phyloP scores from a whole-genome alignment of 2,329 filamentous ascomycete species.

The Pseudopyrenochaeta lycopersici region DNA sequence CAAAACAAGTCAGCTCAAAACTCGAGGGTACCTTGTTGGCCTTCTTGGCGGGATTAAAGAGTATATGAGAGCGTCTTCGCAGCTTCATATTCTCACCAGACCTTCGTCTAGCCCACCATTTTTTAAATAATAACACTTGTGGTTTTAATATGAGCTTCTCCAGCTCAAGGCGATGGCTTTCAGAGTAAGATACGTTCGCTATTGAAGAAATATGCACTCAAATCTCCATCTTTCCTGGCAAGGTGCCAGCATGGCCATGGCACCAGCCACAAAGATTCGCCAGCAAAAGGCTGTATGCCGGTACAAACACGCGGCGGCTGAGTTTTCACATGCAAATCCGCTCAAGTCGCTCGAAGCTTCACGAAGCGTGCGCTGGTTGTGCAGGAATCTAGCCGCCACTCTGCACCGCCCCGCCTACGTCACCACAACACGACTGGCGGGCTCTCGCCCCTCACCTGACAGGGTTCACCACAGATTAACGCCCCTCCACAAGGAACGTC shows the following conservation, averaged over 20 bases:
- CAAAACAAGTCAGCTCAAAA: no score
- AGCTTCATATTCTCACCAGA: no score
- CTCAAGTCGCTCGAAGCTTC: conserved; percentile 29
- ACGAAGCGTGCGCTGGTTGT: conserved; percentile 12
- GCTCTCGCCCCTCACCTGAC: conserved; percentile 23
- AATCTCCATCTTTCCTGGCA: background rate
- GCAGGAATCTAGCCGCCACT: conserved; percentile 18
- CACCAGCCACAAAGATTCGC: background rate
- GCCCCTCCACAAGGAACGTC: conserved; percentile 19
- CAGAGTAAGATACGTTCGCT: no score
- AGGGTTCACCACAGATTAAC: background rate
- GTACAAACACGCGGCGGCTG: background rate
- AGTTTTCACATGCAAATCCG: conserved; percentile 1
- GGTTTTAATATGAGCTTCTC: no score
- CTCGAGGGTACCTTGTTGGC: no score
- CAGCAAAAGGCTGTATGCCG: background rate
- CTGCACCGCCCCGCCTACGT: conserved; percentile 33
- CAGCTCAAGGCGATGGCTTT: no score
- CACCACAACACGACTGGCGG: conserved; percentile 9
- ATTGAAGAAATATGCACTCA: background rate
- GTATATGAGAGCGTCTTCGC: no score
- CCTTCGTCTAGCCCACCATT: no score
- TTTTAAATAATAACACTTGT: no score
- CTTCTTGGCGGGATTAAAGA: background rate
- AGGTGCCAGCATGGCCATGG: background rate